Evolutionary conservation across 805 yeast genomes (phyloP).

Genomic region (Suhomyces pyralidae): DNA sequence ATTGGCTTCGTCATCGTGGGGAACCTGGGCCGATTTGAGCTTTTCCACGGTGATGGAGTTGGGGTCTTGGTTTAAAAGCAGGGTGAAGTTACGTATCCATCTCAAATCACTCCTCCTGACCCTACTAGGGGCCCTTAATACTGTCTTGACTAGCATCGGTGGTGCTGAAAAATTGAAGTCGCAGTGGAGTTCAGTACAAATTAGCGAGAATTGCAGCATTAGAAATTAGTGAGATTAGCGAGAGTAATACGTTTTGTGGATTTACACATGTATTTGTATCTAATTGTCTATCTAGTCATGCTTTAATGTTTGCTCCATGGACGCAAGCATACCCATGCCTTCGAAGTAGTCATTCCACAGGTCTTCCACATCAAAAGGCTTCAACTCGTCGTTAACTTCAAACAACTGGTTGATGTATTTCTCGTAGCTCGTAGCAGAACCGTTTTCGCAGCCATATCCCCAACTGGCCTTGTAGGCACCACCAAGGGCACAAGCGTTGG

Average conservation of each 20-base stretch:
- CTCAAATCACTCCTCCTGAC: background rate
- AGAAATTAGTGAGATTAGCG: too few relatives aligned
- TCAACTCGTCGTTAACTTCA: constrained; percentile 49
- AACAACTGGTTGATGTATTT: constrained; percentile 35
- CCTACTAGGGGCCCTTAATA: background rate
- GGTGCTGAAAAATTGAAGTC: background rate
- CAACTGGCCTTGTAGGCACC: constrained; percentile 86
- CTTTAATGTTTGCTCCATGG: constrained; percentile 34
- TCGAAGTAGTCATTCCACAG: constrained; percentile 48
- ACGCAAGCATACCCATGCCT: constrained; percentile 52
- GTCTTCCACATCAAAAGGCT: constrained; percentile 35
- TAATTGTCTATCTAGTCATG: background rate
- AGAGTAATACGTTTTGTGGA: background rate
- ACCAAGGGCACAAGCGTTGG: constrained; percentile 91
- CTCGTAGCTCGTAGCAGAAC: constrained; percentile 39
- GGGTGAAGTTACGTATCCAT: background rate
- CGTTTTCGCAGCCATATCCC: constrained; percentile 45
- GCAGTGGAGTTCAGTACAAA: background rate
- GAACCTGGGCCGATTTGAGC: background rate
- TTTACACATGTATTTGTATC: background rate
- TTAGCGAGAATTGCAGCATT: too few relatives aligned
- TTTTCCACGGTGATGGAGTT: constrained; percentile 5
- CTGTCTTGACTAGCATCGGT: background rate
- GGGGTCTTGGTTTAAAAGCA: constrained; percentile 5
- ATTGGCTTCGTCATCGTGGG: constrained; percentile 2